Percentiles rank a stretch among this genome's conserved stretches.
phyloP scores from a whole-genome alignment of 2,329 filamentous ascomycete species.

The Chrysosporium queenslandicum region DNA sequence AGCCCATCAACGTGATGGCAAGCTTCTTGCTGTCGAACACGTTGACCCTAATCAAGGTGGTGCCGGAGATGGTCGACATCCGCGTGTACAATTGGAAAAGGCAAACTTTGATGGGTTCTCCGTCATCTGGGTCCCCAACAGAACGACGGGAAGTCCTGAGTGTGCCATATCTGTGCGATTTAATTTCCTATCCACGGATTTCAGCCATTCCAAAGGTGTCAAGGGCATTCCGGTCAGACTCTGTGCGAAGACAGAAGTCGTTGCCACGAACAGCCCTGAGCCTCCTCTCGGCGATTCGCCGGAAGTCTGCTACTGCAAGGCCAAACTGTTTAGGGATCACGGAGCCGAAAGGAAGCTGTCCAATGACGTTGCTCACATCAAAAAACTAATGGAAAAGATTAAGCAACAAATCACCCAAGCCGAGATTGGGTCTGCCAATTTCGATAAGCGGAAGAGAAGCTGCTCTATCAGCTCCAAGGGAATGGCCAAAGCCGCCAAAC shows the following conservation, averaged over 20 bases:
- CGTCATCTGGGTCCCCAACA: slow-evolving; percentile 72
- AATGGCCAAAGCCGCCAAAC: slow-evolving; percentile 25
- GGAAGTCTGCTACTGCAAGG: slow-evolving; percentile 78
- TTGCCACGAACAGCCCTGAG: slow-evolving; percentile 15
- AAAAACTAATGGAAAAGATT: slow-evolving; percentile 91
- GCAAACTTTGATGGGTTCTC: slow-evolving; percentile 91
- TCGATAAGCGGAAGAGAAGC: slow-evolving; percentile 53
- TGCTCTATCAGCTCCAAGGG: slow-evolving; percentile 37
- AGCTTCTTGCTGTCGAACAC: slow-evolving; percentile 84
- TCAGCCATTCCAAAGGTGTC: slow-evolving; percentile 96
- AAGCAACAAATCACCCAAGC: slow-evolving; percentile 83
- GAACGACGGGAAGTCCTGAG: slow-evolving; percentile 54
- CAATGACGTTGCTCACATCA: slow-evolving; percentile 88
- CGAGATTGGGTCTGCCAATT: slow-evolving; percentile 47
- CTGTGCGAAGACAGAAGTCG: slow-evolving; percentile 74
- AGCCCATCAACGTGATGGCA: slow-evolving; percentile 84
- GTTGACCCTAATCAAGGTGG: slow-evolving; percentile 54
- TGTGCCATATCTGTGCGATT: slow-evolving; percentile 86
- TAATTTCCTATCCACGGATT: slow-evolving; percentile 97
- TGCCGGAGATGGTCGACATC: slow-evolving; percentile 49
- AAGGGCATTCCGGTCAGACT: slow-evolving; percentile 92
- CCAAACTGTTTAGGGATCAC: slow-evolving; percentile 93
- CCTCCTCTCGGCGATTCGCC: slow-evolving; percentile 9
- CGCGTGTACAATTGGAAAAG: slow-evolving; percentile 61
- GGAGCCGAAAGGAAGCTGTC: slow-evolving; percentile 90